These are phyloP conservation scores for Malassezia japonica DNA, from an alignment of 1,284 basidiomycete genomes.

Conservation along the genomic window DNA sequence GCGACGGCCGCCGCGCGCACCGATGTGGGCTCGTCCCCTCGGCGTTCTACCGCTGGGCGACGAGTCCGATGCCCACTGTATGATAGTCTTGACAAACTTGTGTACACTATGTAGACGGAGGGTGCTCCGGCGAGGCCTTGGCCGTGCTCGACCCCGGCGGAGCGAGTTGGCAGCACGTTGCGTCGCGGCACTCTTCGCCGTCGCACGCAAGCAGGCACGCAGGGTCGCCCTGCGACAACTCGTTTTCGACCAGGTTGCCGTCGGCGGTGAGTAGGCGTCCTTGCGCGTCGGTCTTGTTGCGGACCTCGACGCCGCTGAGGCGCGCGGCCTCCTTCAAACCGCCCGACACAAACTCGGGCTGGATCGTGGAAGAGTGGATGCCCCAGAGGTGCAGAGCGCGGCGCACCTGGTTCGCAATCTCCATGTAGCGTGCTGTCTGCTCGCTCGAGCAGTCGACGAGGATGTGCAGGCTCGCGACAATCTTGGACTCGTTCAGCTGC, in stretches of 20 bases:
- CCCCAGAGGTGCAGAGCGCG: slow-evolving; percentile 75
- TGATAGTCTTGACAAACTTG: neutral
- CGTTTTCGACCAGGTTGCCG: slow-evolving; percentile 34
- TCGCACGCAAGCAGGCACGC: slow-evolving; percentile 42
- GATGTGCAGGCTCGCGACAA: slow-evolving; percentile 92
- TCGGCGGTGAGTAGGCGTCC: slow-evolving; percentile 28
- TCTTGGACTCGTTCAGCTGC: slow-evolving; percentile 79
- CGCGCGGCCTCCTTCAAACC: slow-evolving; percentile 38
- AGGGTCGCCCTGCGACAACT: slow-evolving; percentile 28
- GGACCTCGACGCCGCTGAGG: slow-evolving; percentile 32
- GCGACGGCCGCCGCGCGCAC: slow-evolving; percentile 11
- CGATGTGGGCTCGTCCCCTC: slow-evolving; percentile 16
- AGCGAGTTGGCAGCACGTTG: slow-evolving; percentile 27
- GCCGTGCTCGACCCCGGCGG: neutral
- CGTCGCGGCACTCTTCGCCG: slow-evolving; percentile 32
- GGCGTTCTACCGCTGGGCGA: slow-evolving; percentile 15
- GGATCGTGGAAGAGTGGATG: slow-evolving; percentile 64
- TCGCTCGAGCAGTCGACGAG: slow-evolving; percentile 57
- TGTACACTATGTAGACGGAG: neutral
- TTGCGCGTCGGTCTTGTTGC: slow-evolving; percentile 22
- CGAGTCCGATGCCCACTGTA: slow-evolving; percentile 1
- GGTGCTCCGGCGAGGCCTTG: too few species aligned
- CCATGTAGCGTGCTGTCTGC: slow-evolving; percentile 67
- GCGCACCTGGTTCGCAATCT: slow-evolving; percentile 72
- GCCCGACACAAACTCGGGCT: slow-evolving; percentile 45